Evolutionary conservation across 31 red algal species (phyloP), one percentile per base, ranked within the genome.

Genomic region (Endocladia muricata): DNA sequence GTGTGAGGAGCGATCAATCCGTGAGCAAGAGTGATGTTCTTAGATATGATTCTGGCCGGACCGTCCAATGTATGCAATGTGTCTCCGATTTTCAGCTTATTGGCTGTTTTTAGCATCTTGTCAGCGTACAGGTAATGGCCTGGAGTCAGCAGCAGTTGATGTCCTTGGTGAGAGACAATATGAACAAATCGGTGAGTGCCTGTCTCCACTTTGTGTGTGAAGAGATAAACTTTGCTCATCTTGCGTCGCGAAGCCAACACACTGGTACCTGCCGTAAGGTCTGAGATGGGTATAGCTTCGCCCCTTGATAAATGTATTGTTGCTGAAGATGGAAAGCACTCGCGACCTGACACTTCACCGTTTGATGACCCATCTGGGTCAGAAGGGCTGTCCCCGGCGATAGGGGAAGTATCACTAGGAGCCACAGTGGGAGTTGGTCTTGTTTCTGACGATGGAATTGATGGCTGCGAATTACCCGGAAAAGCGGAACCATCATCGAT

Each of bases 1-100:
- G 86, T 90, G 36, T 90, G 86, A 0, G 86, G 86, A 37, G 59
- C 66, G 48, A 61, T 73, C 70, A 90, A 61, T 0, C 86, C 86
- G 37, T 29, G 0, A 31, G 35, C 43, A 21, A 43, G 54, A 22
- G 70, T 42, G 37, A 17, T 44, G 44, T 42, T 55, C 41, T 72
- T 51, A 58, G 3, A 0, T 2, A 21, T 40, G 23, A 88, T 74
- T 43, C 2, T 72, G 8, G 72, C 57, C 15, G 28, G 32, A 17
- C 86, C 86, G 34, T 78, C 64, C 19, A 73, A 22, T 29, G 79
- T 82, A 15, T 44, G 63, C 25, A 90, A 41, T 32, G 21, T 73
- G 13, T 82, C 68, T 13, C 86, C 86, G 61, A 81, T 36, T 48
- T 51, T 30, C 29, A 89, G 76, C 26, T 32, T 54, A 37, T n/a